Evolutionary conservation across 345 rosid genomes (phyloP).

Genomic region (Limnanthes douglasii): DNA sequence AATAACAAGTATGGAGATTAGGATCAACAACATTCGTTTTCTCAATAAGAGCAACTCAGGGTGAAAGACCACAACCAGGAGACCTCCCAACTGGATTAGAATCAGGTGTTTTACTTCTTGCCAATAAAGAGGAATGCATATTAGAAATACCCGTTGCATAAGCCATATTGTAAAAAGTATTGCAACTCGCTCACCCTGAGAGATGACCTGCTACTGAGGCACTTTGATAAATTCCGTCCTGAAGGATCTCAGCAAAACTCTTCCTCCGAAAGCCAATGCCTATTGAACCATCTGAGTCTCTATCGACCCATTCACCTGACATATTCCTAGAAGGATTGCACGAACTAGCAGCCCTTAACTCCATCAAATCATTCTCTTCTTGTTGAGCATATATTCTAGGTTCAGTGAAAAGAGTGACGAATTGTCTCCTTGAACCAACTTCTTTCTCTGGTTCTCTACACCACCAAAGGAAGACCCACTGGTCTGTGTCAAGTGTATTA

Average conservation of each 20-base stretch:
- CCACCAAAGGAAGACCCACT: constrained; percentile 35
- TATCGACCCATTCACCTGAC: constrained; percentile 30
- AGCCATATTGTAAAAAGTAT: constrained; percentile 43
- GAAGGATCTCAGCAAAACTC: constrained; percentile 92
- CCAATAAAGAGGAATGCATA: constrained; percentile 27
- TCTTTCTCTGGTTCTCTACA: constrained; percentile 39
- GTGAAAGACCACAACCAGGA: constrained; percentile 42
- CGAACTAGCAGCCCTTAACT: constrained; percentile 36
- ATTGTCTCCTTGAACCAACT: constrained; percentile 16
- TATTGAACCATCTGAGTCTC: constrained; percentile 21
- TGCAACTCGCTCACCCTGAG: constrained; percentile 56
- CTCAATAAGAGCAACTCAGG: constrained; percentile 34
- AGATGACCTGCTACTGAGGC: constrained; percentile 35
- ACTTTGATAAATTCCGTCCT: constrained; percentile 67
- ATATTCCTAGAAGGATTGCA: constrained; percentile 23
- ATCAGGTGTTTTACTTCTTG: constrained; percentile 68
- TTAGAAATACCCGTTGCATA: constrained; percentile 21
- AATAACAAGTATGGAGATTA: constrained; percentile 24
- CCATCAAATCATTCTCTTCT: constrained; percentile 51
- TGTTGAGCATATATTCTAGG: constrained; percentile 47
- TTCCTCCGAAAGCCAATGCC: constrained; percentile 69
- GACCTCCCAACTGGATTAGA: constrained; percentile 40
- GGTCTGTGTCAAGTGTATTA: no score
- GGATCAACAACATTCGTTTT: constrained; percentile 32
- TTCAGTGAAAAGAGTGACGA: constrained; percentile 59